Conservation (phyloP, 176 grass and related monocot genomes). For the Aegilops umbellulata region DNA sequence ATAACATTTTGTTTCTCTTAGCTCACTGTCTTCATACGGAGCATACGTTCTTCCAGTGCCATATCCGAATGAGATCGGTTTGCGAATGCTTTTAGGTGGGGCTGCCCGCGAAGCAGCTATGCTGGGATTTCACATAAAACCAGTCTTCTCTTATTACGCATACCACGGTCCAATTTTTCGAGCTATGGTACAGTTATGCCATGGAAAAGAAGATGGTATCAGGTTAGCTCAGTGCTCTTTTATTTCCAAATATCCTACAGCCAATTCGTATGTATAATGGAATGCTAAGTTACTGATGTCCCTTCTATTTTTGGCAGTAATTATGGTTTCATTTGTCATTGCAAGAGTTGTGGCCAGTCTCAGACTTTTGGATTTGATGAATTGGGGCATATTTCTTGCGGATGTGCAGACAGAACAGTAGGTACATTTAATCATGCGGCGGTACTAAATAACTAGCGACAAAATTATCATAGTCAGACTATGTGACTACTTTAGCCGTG, state of each 20-base stretch:
- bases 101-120: constrained; percentile 77
- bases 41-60: constrained; percentile 88
- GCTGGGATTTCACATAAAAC: constrained; percentile 78
- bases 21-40: constrained; percentile 91
- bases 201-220: constrained; percentile 60
- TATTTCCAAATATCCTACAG: constrained; percentile 15
- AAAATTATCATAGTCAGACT: constrained; percentile 1
- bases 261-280: background rate
- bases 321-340: constrained; percentile 87
- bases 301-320: constrained; percentile 53
- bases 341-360: constrained; percentile 77
- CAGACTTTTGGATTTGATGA: constrained; percentile 83
- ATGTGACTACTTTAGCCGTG: background rate
- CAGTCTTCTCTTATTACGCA: constrained; percentile 86
- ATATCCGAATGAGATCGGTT: constrained; percentile 91
- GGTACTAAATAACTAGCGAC: background rate
- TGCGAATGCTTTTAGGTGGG: constrained; percentile 95
- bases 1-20: constrained; percentile 51
- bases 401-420: constrained; percentile 68
- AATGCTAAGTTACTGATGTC: constrained; percentile 10
- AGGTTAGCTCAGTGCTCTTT: constrained; percentile 48
- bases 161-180: constrained; percentile 82
- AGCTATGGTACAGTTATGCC: constrained; percentile 62
- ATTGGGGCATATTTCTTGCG: constrained; percentile 73
- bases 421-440: constrained; percentile 28